Evolutionary conservation across 805 yeast species (phyloP), one percentile per base, ranked within the genome.

Genomic region (Wickerhamiella brachini): DNA sequence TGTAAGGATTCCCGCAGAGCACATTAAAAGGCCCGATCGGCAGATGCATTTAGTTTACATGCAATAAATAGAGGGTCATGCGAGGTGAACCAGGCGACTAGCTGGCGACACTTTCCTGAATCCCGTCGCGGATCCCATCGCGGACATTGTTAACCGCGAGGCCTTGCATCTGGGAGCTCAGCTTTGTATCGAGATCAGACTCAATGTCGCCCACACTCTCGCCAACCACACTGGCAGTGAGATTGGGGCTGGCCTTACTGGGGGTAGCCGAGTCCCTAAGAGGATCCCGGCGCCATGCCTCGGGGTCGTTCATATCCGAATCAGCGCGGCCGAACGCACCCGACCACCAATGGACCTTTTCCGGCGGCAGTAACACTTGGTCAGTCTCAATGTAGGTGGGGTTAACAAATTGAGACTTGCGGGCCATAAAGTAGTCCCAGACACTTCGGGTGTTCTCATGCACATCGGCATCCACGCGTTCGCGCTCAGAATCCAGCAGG

Each of bases 341-440:
- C 61, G 75, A 78, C 97, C 97, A 89, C 90, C 95, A 90, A 56
- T 77, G 75, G n/a, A 81, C 74, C 46, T 77, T 76, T 20, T 71
- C 73, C 53, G 71, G 73, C 20, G 64, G 57, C 24, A 54, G 42
- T 31, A 57, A 65, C 10, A 49, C 54, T 21, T 61, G 58, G 10
- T 53, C 53, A 7, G 50, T 48, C 6, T 51, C 50, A 5, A 59
- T 58, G 60, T 75, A 86, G 2, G 58, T 60, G 18, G 66, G 65
- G 62, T 83, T 84, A 1, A 74, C 66, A 61, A 89, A 90, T 62
- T 89, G 95, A 10, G 64, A 64, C 18, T 72, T 71, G 22, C 96
- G 71, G 5, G 95, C 84, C 50, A 79, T 71, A 69, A 93, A 90
- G 63, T 93, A 89, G 65, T 89, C 95, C 97, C 97, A 89, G 1